These are phyloP conservation scores for Corylus avellana DNA, from an alignment of 306 rosid species.

Conservation along the genomic window DNA sequence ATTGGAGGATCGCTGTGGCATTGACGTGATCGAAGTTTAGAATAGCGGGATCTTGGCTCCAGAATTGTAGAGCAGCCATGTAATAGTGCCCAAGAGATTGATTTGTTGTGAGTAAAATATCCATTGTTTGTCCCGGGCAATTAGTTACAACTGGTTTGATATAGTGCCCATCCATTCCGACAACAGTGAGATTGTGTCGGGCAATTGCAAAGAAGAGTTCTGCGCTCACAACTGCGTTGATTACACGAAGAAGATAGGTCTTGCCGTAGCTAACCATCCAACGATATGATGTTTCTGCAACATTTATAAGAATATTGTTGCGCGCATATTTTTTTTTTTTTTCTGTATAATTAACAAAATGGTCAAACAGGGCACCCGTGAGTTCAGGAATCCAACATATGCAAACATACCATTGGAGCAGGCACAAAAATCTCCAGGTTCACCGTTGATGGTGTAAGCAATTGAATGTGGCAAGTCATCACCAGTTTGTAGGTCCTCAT, in stretches of 20 bases:
- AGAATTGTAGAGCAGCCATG: conserved; percentile 47
- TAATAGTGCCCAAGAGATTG: conserved; percentile 41
- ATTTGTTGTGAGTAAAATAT: conserved; percentile 39
- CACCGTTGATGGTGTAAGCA: conserved; percentile 42
- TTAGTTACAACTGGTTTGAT: conserved; percentile 32
- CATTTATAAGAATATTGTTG: neutral
- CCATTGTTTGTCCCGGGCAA: conserved; percentile 59
- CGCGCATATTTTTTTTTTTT: too few relatives aligned
- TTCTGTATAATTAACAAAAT: too few relatives aligned
- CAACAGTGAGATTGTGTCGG: conserved; percentile 45
- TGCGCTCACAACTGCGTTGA: conserved; percentile 41
- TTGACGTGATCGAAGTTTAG: conserved; percentile 29
- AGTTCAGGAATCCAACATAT: too few relatives aligned
- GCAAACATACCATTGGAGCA: conserved; percentile 31
- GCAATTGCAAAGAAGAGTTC: conserved; percentile 41
- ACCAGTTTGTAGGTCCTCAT: neutral
- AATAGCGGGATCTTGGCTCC: conserved; percentile 6
- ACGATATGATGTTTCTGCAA: conserved; percentile 33
- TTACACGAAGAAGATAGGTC: conserved; percentile 46
- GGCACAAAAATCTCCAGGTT: conserved; percentile 36
- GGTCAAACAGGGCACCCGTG: too few relatives aligned
- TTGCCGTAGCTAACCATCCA: conserved; percentile 33
- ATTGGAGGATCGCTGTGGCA: conserved; percentile 47
- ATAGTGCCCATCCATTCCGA: conserved; percentile 42
- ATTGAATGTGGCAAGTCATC: conserved; percentile 28